Conservation (phyloP, 2,329 filamentous ascomycete genomes). For the Ceratocystis ficicola region DNA sequence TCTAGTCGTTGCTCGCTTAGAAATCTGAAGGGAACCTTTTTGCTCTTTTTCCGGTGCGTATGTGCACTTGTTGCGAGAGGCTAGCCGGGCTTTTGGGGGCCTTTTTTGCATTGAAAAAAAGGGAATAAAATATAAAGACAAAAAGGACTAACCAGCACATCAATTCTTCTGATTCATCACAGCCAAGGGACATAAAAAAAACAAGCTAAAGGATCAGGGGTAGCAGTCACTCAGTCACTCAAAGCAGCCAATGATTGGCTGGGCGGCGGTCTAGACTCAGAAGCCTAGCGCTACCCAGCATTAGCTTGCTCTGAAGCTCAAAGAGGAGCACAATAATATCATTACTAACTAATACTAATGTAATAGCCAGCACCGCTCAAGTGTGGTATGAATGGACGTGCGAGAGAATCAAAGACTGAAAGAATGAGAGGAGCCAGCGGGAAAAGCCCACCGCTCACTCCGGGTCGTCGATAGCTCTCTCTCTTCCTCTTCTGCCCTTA, state of each 20-base stretch:
- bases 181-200: slow-evolving; percentile 7
- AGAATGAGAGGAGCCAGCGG: not conserved
- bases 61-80: not conserved
- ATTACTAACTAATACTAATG: too few species aligned
- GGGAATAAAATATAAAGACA: not conserved
- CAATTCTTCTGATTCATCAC: not conserved
- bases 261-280: not conserved
- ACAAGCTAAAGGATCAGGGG: slow-evolving; percentile 6
- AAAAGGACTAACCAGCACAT: not conserved
- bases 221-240: not conserved
- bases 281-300: not conserved
- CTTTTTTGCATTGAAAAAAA: not conserved
- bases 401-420: not conserved
- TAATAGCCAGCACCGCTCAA: too few species aligned
- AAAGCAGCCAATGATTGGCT: slow-evolving; percentile 1
- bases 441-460: not conserved
- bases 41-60: not conserved
- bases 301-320: too few species aligned
- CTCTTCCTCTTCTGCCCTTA: too few species aligned
- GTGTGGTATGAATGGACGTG: not conserved
- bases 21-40: not conserved
- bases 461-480: not conserved
- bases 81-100: not conserved
- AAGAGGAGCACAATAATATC: too few species aligned
- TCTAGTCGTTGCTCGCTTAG: not conserved